Conservation (phyloP, 2,329 filamentous ascomycete species). For the Erysiphe neolycopersici region DNA sequence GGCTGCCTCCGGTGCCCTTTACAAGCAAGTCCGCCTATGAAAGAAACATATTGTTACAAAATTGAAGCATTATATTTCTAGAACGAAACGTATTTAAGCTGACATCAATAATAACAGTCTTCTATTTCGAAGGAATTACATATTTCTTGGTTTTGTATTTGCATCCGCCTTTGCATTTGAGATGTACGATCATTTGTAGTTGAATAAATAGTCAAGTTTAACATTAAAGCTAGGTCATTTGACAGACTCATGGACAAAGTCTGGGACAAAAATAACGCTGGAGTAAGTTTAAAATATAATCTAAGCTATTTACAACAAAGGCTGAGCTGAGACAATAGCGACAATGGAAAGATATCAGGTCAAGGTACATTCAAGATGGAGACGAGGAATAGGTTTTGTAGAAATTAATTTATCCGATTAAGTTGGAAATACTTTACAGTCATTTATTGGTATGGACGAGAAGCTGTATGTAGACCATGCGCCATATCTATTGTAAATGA, state of each 20-base stretch:
- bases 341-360: slow-evolving; percentile 99
- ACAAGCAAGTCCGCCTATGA: slow-evolving; percentile 11
- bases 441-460: too few relatives aligned
- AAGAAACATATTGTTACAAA: neutral
- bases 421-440: too few relatives aligned
- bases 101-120: slow-evolving; percentile 26
- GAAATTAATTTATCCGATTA: neutral
- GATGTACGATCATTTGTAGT: slow-evolving; percentile 35
- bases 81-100: neutral
- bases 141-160: slow-evolving; percentile 75
- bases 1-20: slow-evolving; percentile 10
- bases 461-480: too few relatives aligned
- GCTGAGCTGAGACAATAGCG: slow-evolving; percentile 31
- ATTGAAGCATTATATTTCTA: neutral
- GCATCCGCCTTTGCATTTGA: slow-evolving; percentile 70
- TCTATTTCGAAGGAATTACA: slow-evolving; percentile 63
- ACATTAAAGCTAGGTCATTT: slow-evolving; percentile 34
- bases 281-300: slow-evolving; percentile 33
- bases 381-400: slow-evolving; percentile 20
- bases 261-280: slow-evolving; percentile 79
- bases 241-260: slow-evolving; percentile 58
- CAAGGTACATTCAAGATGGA: slow-evolving; percentile 49
- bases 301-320: slow-evolving; percentile 1
- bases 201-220: slow-evolving; percentile 1
- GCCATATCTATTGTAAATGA: too few relatives aligned